phyloP scores from a whole-genome alignment of 495 filamentous ascomycete genomes.

The Neurospora hispaniola region DNA sequence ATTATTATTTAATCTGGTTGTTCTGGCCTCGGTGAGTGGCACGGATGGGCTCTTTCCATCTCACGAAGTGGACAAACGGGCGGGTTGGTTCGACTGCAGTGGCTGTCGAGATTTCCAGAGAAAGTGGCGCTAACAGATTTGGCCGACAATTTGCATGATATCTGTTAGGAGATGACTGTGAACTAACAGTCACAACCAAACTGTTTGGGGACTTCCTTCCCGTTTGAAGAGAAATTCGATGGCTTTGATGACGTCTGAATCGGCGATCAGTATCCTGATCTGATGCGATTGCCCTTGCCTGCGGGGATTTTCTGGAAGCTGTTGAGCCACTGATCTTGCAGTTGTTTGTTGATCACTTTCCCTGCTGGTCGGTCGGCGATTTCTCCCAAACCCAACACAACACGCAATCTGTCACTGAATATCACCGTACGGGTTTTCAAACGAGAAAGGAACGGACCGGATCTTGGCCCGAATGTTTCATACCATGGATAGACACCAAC shows the following conservation, averaged over 20 bases:
- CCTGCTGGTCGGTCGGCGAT: background rate
- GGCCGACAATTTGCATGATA: background rate
- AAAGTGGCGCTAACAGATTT: background rate
- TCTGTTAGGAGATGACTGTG: background rate
- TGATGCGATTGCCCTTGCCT: background rate
- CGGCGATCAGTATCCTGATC: background rate
- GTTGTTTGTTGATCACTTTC: background rate
- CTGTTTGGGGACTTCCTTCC: background rate
- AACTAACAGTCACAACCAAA: background rate
- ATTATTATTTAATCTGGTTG: background rate
- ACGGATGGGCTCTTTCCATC: background rate
- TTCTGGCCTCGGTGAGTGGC: background rate
- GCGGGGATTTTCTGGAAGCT: background rate
- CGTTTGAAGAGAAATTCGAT: background rate
- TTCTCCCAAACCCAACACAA: background rate
- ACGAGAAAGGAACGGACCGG: background rate
- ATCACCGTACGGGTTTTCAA: background rate
- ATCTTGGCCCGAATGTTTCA: background rate
- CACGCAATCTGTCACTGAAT: background rate
- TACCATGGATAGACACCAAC: background rate
- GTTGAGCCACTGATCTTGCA: background rate
- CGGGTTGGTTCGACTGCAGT: background rate
- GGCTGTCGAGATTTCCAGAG: background rate
- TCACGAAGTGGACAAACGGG: background rate
- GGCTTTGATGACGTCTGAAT: background rate